phyloP scores from a whole-genome alignment of 139 green algal genomes.

The Chlamydomonas sphaeroides region DNA sequence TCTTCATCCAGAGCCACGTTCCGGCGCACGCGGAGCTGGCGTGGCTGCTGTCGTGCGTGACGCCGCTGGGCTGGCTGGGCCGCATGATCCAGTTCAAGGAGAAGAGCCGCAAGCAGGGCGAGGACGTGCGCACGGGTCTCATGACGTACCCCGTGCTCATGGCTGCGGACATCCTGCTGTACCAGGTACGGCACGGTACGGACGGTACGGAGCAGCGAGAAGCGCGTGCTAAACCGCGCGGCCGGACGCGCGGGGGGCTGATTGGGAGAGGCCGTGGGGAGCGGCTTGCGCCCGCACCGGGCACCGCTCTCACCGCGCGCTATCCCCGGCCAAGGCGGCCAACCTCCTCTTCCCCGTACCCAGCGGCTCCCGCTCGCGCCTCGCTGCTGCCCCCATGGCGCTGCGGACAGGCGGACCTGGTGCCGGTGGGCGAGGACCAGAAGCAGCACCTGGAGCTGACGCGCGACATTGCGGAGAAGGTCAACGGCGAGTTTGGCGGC shows the following conservation, averaged over 20 bases:
- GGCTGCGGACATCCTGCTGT: constrained; percentile 98
- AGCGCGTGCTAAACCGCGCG: too few relatives aligned
- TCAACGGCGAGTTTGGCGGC: constrained; percentile 94
- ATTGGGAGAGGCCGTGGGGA: too few relatives aligned
- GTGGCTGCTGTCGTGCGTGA: constrained; percentile 94
- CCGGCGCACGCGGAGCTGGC: constrained; percentile 91
- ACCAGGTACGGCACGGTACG: constrained; percentile 75
- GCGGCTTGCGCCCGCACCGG: too few relatives aligned
- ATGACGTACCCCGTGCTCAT: constrained; percentile 99
- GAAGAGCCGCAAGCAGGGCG: constrained; percentile 89
- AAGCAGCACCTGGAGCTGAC: constrained; percentile 96
- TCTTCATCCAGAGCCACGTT: constrained; percentile 95
- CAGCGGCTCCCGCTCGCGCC: too few relatives aligned
- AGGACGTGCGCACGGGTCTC: constrained; percentile 92
- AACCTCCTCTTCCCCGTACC: too few relatives aligned
- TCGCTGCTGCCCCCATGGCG: too few relatives aligned
- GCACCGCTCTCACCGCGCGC: too few relatives aligned
- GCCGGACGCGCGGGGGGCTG: too few relatives aligned
- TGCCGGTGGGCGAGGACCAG: constrained; percentile 98
- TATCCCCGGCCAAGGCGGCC: too few relatives aligned
- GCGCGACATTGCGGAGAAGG: constrained; percentile 79
- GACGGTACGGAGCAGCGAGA: neutral
- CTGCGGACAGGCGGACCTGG: constrained; percentile 91
- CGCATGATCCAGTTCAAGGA: constrained; percentile 99
- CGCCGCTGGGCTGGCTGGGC: constrained; percentile 94